Percentiles rank a stretch among this genome's conserved stretches.
Conservation (phyloP, 78 protist genomes). For the Dictyostelium firmibasis region DNA sequence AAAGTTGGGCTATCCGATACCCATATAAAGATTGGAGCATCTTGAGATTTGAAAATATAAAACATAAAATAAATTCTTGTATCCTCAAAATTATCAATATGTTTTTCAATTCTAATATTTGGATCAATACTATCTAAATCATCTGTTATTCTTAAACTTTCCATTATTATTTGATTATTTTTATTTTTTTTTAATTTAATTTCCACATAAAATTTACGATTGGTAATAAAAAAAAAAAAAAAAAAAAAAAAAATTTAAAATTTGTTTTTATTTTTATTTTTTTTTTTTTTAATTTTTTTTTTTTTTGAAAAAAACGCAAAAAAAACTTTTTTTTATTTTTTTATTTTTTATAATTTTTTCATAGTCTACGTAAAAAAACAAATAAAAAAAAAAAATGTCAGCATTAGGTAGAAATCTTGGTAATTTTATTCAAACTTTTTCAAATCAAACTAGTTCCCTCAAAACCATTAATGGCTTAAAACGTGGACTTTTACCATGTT, state of each 20-base stretch:
- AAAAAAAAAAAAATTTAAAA: no score
- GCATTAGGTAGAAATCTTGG: slow-evolving; percentile 46
- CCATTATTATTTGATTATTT: neutral
- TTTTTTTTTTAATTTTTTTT: neutral
- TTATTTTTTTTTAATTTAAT: no score
- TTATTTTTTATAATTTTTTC: neutral
- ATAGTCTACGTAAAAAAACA: neutral
- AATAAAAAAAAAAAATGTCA: neutral
- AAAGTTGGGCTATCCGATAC: neutral
- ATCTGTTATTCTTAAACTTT: neutral
- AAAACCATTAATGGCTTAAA: neutral
- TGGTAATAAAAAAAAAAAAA: no score
- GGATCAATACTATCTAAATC: neutral
- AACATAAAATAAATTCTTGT: slow-evolving; percentile 14
- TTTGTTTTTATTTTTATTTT: no score
- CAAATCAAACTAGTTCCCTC: neutral
- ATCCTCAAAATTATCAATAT: neutral
- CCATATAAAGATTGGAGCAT: neutral
- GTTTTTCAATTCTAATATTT: slow-evolving; percentile 4
- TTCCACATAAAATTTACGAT: no score
- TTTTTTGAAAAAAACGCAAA: neutral
- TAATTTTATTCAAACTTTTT: slow-evolving; percentile 16
- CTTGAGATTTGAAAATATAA: neutral
- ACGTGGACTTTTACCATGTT: slow-evolving; percentile 8
- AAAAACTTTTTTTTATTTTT: neutral